Evolutionary conservation across 495 filamentous ascomycete species (phyloP), one percentile per base, ranked within the genome.

Genomic region (Penicillium malachiteum): DNA sequence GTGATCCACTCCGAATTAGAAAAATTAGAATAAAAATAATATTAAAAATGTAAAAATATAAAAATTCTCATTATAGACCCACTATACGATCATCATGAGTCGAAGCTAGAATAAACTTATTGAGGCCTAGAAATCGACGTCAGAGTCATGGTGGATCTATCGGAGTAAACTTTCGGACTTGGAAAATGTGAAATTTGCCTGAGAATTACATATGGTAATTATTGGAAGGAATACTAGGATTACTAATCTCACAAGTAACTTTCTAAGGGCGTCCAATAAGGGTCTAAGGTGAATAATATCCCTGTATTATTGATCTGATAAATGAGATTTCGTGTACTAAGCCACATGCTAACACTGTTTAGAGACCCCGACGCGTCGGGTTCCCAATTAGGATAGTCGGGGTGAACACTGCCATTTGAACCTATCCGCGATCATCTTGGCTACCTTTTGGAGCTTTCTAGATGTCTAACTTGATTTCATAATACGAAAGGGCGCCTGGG

Each of bases 161-260:
- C 55, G 57, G 58, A 63, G 38, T 62, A 52, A 41, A 30, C 7
- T 0, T 26, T 65, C 54, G 57, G 57, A 60, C 47, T 55, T 52
- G 8, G 39, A n/a, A 41, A 41, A 41, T 1, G 4, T 13, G 39
- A 41, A 41, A 4, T 13, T 7, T 13, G 14, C 39, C 14, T 16
- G 10, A 4, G 13, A 12, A 10, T 21, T 2, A 11, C 18, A 30
- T 7, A n/a, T 5, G n/a, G n/a, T n/a, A 6, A 9, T 0, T 12
- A 12, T 12, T 7, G 9, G 1, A 30, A 44, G 7, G 42, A 30
- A 44, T 1, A 7, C 10, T 17, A 3, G 10, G n/a, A 42, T 2
- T 42, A n/a, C n/a, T 0, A 44, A 21, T n/a, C 16, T 44, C 1
- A 11, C 6, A 11, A 14, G 6, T 3, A 5, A 46, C 14, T 13